Conservation (phyloP, 768 basidiomycete genomes). For the Megacollybia marginata region DNA sequence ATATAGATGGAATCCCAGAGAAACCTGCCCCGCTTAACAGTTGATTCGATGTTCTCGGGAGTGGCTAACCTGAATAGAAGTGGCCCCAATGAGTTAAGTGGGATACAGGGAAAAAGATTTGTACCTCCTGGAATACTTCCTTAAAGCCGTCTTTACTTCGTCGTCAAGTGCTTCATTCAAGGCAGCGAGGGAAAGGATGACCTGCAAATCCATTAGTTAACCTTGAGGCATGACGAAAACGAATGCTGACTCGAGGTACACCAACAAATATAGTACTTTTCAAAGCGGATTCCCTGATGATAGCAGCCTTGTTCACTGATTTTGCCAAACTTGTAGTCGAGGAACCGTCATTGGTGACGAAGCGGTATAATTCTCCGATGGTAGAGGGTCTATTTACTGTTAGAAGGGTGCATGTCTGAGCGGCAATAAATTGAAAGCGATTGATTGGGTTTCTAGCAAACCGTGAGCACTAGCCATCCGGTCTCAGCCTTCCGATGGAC, state of each 20-base stretch:
- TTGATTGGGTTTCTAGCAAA: conserved; percentile 18
- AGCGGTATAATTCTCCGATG: conserved; percentile 75
- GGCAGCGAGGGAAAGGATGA: conserved; percentile 75
- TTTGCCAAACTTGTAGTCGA: conserved; percentile 36
- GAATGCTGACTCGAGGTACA: conserved; percentile 63
- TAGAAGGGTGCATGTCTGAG: conserved; percentile 75
- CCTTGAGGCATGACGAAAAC: neutral
- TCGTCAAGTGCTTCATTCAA: conserved; percentile 72
- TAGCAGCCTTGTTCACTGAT: conserved; percentile 65
- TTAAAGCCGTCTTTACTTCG: conserved; percentile 69
- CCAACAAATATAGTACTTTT: conserved; percentile 89
- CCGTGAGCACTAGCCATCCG: conserved; percentile 78
- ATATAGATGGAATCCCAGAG: conserved; percentile 87
- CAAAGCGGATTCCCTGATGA: conserved; percentile 85
- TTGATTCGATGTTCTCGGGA: conserved; percentile 60
- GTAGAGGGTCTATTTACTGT: conserved; percentile 77
- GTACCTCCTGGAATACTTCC: conserved; percentile 62
- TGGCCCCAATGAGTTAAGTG: neutral
- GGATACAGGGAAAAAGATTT: conserved; percentile 6
- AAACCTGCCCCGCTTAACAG: conserved; percentile 55
- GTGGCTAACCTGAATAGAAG: conserved; percentile 41
- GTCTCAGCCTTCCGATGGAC: conserved; percentile 56
- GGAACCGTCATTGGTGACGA: conserved; percentile 45
- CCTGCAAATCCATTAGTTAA: conserved; percentile 32
- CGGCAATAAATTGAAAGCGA: conserved; percentile 11